phyloP scores from a whole-genome alignment of 1,139 yeast species.

The Suhomyces kunorum region DNA sequence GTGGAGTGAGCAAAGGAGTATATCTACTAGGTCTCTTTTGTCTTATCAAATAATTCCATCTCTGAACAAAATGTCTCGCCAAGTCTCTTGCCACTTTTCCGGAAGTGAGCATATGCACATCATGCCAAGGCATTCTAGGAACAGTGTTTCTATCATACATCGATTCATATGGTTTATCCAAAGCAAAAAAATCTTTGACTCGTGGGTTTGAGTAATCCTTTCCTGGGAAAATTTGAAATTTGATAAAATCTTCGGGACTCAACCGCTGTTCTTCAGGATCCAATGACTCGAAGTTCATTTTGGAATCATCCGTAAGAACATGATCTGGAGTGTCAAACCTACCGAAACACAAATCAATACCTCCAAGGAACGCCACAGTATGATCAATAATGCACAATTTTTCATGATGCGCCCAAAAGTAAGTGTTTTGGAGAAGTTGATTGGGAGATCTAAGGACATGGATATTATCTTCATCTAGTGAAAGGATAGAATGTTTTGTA shows the following conservation, averaged over 20 bases:
- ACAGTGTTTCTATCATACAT: constrained; percentile 81
- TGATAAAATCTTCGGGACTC: constrained; percentile 37
- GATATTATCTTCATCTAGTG: constrained; percentile 76
- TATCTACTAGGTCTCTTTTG: constrained; percentile 93
- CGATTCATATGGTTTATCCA: constrained; percentile 86
- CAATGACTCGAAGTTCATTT: constrained; percentile 40
- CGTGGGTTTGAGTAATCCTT: constrained; percentile 97
- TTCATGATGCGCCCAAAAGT: constrained; percentile 99
- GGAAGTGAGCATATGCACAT: constrained; percentile 91
- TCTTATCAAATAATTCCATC: constrained; percentile 93
- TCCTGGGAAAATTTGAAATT: constrained; percentile 86
- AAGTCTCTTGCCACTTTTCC: constrained; percentile 97
- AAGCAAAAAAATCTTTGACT: constrained; percentile 76
- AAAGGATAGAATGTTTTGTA: constrained; percentile 89
- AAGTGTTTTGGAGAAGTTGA: constrained; percentile 88
- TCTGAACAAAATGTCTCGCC: constrained; percentile 90
- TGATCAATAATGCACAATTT: constrained; percentile 86
- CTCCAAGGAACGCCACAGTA: constrained; percentile 89
- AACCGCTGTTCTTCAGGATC: constrained; percentile 29
- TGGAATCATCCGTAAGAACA: constrained; percentile 75
- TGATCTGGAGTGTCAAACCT: constrained; percentile 97
- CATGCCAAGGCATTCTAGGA: constrained; percentile 99
- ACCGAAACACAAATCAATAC: constrained; percentile 93
- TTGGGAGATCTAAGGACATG: constrained; percentile 94
- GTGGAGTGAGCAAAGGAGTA: constrained; percentile 91